phyloP scores from a whole-genome alignment of 2,329 filamentous ascomycete genomes.

The Diatrype stigma region DNA sequence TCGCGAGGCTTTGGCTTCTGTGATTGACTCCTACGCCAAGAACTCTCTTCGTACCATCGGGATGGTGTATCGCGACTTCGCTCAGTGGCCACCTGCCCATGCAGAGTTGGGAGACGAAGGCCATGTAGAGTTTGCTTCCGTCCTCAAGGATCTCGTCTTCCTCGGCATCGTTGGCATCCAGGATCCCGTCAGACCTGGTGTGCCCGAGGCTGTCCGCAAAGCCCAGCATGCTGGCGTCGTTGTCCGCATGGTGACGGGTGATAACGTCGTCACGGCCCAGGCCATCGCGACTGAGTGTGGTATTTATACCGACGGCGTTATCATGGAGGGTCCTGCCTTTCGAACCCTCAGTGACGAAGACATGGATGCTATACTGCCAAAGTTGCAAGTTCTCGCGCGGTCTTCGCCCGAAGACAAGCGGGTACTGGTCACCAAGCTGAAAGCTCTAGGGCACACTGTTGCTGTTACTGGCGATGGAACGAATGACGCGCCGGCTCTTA shows the following conservation, averaged over 20 bases:
- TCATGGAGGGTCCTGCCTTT: slow-evolving; percentile 68
- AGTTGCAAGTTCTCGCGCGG: slow-evolving; percentile 59
- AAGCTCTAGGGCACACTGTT: slow-evolving; percentile 58
- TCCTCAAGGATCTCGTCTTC: slow-evolving; percentile 71
- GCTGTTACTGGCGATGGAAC: slow-evolving; percentile 65
- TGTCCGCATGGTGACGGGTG: slow-evolving; percentile 72
- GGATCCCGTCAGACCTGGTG: slow-evolving; percentile 66
- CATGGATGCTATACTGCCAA: slow-evolving; percentile 55
- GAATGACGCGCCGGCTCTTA: slow-evolving; percentile 62
- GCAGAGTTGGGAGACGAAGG: slow-evolving; percentile 51
- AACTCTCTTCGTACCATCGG: slow-evolving; percentile 72
- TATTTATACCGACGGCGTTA: slow-evolving; percentile 58
- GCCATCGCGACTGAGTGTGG: slow-evolving; percentile 73
- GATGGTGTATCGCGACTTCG: slow-evolving; percentile 69
- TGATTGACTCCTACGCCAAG: slow-evolving; percentile 59
- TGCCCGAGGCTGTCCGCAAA: slow-evolving; percentile 61
- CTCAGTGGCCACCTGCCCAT: slow-evolving; percentile 66
- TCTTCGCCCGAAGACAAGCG: slow-evolving; percentile 65
- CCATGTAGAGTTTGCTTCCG: slow-evolving; percentile 55
- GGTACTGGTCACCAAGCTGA: slow-evolving; percentile 57
- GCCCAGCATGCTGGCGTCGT: slow-evolving; percentile 66
- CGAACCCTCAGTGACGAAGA: slow-evolving; percentile 55
- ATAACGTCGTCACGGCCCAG: slow-evolving; percentile 67
- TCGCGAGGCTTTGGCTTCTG: slow-evolving; percentile 45
- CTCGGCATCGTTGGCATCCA: slow-evolving; percentile 70